A percentile compares a stretch with the other conserved stretches of the same genome.
Conservation (phyloP, 495 filamentous ascomycete species). For the Podospora tetraspora region DNA sequence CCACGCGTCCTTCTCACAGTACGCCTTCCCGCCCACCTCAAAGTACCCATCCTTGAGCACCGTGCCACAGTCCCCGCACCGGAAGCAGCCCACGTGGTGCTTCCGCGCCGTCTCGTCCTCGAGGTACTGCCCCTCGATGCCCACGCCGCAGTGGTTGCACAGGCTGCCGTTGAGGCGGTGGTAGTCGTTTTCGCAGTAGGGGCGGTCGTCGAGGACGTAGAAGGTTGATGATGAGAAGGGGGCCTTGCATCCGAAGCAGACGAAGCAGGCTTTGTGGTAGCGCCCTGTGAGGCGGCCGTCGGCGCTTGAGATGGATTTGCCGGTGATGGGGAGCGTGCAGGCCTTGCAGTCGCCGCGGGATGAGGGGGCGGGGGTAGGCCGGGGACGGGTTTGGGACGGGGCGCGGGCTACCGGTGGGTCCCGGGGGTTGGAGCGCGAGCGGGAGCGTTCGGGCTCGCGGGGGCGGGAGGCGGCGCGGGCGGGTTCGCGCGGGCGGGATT, state of each 20-base stretch:
- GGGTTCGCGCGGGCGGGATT: slow-evolving; percentile 17
- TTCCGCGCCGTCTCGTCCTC: slow-evolving; percentile 73
- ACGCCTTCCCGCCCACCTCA: slow-evolving; percentile 50
- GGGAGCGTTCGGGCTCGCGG: neutral
- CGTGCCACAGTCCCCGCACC: slow-evolving; percentile 60
- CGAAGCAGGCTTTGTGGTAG: slow-evolving; percentile 92
- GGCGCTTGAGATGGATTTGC: slow-evolving; percentile 89
- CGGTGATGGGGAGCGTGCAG: slow-evolving; percentile 70
- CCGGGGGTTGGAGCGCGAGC: neutral
- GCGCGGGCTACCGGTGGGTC: neutral
- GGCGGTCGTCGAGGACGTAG: slow-evolving; percentile 80
- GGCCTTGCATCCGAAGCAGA: slow-evolving; percentile 74
- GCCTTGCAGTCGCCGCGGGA: slow-evolving; percentile 76
- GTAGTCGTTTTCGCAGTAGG: slow-evolving; percentile 90
- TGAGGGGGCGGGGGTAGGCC: neutral
- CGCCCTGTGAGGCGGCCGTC: slow-evolving; percentile 90
- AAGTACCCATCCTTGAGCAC: slow-evolving; percentile 62
- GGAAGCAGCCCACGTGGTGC: slow-evolving; percentile 83
- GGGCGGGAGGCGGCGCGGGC: neutral
- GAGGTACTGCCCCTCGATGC: slow-evolving; percentile 94
- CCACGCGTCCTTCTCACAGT: slow-evolving; percentile 83
- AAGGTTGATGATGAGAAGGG: slow-evolving; percentile 88
- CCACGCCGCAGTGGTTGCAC: slow-evolving; percentile 70
- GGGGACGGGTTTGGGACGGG: neutral
- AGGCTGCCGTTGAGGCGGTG: slow-evolving; percentile 84